Conservation (phyloP, 352 stramenopile species). For the Phytophthora uliginosa region DNA sequence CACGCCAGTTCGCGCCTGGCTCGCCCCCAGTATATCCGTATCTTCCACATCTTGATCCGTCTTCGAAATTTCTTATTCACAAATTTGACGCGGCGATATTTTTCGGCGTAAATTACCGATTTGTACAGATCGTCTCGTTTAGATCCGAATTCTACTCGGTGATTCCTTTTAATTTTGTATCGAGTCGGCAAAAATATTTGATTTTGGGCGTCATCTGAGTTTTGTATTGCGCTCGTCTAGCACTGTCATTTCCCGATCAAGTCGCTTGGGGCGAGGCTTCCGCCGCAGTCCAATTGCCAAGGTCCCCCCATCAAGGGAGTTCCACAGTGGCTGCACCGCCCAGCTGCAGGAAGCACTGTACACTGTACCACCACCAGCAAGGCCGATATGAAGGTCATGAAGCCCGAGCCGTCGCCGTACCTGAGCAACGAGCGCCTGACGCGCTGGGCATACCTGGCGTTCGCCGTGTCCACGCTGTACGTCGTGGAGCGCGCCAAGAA, state of each 20-base stretch:
- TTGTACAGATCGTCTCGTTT: too few species aligned
- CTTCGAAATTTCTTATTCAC: too few species aligned
- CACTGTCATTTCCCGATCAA: constrained; percentile 23
- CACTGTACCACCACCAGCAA: constrained; percentile 8
- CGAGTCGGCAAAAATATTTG: constrained; percentile 12
- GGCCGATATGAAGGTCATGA: constrained; percentile 41
- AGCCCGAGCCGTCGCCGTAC: constrained; percentile 26
- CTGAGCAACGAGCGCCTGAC: constrained; percentile 42
- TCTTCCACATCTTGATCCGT: too few species aligned
- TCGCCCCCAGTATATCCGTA: too few species aligned
- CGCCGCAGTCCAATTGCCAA: neutral
- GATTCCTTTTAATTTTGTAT: constrained; percentile 13
- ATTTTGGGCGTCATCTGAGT: constrained; percentile 15
- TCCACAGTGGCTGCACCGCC: constrained; percentile 7
- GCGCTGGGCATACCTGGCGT: constrained; percentile 54
- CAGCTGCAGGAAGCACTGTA: neutral
- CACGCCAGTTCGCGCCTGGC: too few species aligned
- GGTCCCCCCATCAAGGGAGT: constrained; percentile 31
- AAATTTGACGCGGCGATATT: too few species aligned
- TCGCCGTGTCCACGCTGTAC: constrained; percentile 50
- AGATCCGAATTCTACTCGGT: too few species aligned
- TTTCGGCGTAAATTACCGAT: too few species aligned
- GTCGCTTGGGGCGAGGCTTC: neutral
- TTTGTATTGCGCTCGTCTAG: constrained; percentile 17
- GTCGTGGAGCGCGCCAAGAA: constrained; percentile 51